phyloP scores from a whole-genome alignment of 1,139 yeast genomes.

The Yamadazyma spencermartinsiae region DNA sequence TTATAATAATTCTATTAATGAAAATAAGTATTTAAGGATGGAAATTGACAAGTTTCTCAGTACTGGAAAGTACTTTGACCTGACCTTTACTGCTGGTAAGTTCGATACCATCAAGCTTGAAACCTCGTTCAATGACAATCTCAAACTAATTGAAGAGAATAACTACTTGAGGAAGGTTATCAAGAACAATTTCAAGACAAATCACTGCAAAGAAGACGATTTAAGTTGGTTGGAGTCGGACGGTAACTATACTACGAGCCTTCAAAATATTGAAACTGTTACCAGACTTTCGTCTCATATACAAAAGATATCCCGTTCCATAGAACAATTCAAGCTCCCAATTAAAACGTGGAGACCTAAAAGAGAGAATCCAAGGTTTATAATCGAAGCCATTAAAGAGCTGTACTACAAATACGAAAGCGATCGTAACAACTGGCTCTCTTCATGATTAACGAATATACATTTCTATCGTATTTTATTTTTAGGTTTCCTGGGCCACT shows the following conservation, averaged over 20 bases:
- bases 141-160: conserved; percentile 39
- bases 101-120: conserved; percentile 23
- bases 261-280: too few relatives aligned
- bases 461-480: neutral
- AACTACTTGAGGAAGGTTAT: conserved; percentile 25
- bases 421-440: neutral
- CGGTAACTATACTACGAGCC: too few relatives aligned
- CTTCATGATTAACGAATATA: neutral
- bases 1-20: conserved; percentile 7
- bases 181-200: conserved; percentile 4
- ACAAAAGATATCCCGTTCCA: conserved; percentile 17
- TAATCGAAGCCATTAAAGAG: conserved; percentile 12
- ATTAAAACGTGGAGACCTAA: conserved; percentile 23
- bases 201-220: conserved; percentile 1
- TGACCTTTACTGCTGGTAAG: conserved; percentile 17
- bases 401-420: conserved; percentile 11
- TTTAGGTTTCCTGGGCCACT: conserved; percentile 64
- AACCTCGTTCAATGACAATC: conserved; percentile 29
- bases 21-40: conserved; percentile 10
- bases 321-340: conserved; percentile 12
- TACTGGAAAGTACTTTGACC: conserved; percentile 15
- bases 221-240: conserved; percentile 24
- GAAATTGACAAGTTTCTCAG: conserved; percentile 11
- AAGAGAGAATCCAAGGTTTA: conserved; percentile 19
- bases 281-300: conserved; percentile 16